Evolutionary conservation across 1,284 basidiomycete species (phyloP).

Genomic region (Ganoderma multipileum): DNA sequence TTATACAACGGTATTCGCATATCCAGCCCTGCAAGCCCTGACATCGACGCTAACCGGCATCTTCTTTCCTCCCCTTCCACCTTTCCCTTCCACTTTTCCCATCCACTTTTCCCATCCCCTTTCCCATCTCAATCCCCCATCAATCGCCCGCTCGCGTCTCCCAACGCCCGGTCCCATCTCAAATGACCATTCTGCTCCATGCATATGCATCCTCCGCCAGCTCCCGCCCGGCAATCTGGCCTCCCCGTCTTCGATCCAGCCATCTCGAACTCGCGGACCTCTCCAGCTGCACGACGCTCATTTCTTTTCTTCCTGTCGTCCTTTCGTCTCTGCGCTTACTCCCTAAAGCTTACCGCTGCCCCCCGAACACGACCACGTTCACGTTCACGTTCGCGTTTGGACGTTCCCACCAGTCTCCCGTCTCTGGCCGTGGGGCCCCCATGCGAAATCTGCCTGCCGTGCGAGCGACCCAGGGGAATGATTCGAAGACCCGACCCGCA

Average conservation of each 20-base stretch:
- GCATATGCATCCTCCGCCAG: not conserved
- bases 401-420: not conserved
- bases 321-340: conserved; percentile 1
- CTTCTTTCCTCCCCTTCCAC: conserved; percentile 11
- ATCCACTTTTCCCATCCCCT: conserved; percentile 5
- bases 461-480: not conserved
- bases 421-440: too few species aligned
- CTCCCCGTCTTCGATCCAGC: not conserved
- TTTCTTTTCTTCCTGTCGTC: not conserved
- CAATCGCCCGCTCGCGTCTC: not conserved
- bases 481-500: not conserved
- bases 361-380: not conserved
- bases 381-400: too few species aligned
- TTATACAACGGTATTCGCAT: not conserved
- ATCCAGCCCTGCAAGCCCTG: not conserved
- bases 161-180: not conserved
- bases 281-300: not conserved
- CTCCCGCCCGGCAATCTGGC: not conserved
- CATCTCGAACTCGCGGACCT: not conserved
- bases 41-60: not conserved
- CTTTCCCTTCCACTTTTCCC: conserved; percentile 5
- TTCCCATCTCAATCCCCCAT: conserved; percentile 3
- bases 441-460: not conserved
- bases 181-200: not conserved
- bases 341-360: conserved; percentile 21